Evolutionary conservation across 2,329 filamentous ascomycete genomes (phyloP).

Genomic region (Aspergillus pseudotamarii): DNA sequence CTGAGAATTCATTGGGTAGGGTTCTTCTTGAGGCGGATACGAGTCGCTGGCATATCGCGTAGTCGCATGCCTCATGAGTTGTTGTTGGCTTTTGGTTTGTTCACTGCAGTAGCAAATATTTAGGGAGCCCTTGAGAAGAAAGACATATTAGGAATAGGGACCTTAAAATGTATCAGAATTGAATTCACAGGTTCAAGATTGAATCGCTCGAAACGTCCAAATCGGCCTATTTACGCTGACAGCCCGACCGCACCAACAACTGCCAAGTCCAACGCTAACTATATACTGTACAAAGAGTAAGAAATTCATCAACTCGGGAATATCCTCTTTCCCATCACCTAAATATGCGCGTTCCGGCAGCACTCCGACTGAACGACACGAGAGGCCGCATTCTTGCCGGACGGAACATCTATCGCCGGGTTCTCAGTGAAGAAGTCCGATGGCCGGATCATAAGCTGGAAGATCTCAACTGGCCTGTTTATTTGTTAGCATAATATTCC

Average conservation of each 20-base stretch:
- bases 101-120: too few relatives aligned
- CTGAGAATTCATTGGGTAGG: neutral
- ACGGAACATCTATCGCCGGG: constrained; percentile 57
- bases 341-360: constrained; percentile 37
- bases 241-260: neutral
- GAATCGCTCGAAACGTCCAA: neutral
- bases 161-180: neutral
- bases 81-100: too few relatives aligned
- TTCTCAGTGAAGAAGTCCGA: constrained; percentile 59
- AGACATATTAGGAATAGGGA: too few relatives aligned
- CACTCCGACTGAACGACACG: constrained; percentile 35
- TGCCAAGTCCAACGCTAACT: neutral
- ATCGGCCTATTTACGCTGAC: neutral
- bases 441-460: constrained; percentile 49
- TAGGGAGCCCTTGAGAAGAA: too few relatives aligned
- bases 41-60: too few relatives aligned
- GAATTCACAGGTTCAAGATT: neutral
- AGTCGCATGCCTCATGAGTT: too few relatives aligned
- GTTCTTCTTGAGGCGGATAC: neutral
- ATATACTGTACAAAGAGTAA: constrained; percentile 1
- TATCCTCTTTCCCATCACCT: neutral
- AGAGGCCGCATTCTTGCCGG: constrained; percentile 38
- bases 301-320: neutral
- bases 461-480: constrained; percentile 39
- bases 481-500: constrained; percentile 10